Conservation (phyloP, 2,329 filamentous ascomycete species). For the Penicillium vulpinum region DNA sequence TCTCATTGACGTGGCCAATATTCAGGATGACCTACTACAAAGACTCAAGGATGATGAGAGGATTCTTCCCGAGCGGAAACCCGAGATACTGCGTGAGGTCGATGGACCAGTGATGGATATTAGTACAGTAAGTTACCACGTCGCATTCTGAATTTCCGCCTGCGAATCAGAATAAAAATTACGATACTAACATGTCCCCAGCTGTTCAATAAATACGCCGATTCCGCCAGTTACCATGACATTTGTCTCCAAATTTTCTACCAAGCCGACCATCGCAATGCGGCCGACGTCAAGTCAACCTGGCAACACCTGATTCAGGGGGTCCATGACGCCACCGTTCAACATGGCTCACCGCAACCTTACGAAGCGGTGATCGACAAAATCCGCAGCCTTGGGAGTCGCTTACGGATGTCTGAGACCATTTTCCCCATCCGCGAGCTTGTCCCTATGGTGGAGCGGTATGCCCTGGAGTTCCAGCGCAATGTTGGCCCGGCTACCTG, state of each 20-base stretch:
- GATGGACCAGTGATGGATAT: slow-evolving; percentile 77
- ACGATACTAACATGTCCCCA: slow-evolving; percentile 39
- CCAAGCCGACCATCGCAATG: slow-evolving; percentile 84
- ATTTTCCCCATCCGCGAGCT: slow-evolving; percentile 57
- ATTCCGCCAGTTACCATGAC: slow-evolving; percentile 90
- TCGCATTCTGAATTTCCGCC: background rate
- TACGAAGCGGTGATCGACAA: slow-evolving; percentile 54
- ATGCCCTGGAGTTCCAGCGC: slow-evolving; percentile 53
- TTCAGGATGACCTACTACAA: slow-evolving; percentile 88
- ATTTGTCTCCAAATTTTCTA: slow-evolving; percentile 91
- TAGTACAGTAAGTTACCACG: slow-evolving; percentile 65
- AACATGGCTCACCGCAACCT: slow-evolving; percentile 43
- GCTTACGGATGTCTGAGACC: slow-evolving; percentile 57
- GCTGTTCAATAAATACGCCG: slow-evolving; percentile 92
- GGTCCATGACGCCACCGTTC: slow-evolving; percentile 60
- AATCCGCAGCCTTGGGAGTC: slow-evolving; percentile 58
- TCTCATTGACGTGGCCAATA: slow-evolving; percentile 86
- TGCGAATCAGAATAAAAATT: no score
- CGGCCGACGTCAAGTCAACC: slow-evolving; percentile 77
- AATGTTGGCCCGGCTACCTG: slow-evolving; percentile 52
- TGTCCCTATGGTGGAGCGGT: slow-evolving; percentile 57
- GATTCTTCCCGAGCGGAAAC: slow-evolving; percentile 62
- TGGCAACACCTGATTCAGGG: slow-evolving; percentile 81
- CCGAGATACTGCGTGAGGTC: slow-evolving; percentile 65
- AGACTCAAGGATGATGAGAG: slow-evolving; percentile 72